Evolutionary conservation across 176 grass and related monocot genomes (phyloP).

Genomic region (Carex kokanica): DNA sequence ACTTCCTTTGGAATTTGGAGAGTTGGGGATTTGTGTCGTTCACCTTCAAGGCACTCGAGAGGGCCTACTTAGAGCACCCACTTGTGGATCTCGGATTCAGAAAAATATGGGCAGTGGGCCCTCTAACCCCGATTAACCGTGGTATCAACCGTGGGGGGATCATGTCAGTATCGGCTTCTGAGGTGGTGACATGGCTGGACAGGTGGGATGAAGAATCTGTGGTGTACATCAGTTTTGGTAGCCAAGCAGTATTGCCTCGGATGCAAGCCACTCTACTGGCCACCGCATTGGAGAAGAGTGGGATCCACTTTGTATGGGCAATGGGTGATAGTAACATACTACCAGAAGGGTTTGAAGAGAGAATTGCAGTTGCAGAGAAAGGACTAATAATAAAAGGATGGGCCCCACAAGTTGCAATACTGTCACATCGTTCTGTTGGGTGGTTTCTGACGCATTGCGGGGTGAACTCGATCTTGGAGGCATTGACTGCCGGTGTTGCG

Average conservation of each 20-base stretch:
- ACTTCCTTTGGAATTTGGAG: constrained; percentile 47
- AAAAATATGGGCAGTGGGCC: constrained; percentile 47
- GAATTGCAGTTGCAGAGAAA: neutral
- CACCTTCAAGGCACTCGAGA: constrained; percentile 42
- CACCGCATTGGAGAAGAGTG: constrained; percentile 8
- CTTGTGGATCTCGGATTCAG: constrained; percentile 36
- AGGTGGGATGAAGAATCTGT: constrained; percentile 37
- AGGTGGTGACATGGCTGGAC: constrained; percentile 48
- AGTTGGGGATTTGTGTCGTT: constrained; percentile 47
- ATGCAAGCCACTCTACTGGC: neutral
- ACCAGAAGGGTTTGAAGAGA: constrained; percentile 30
- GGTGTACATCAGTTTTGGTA: constrained; percentile 61
- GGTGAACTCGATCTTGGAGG: constrained; percentile 39
- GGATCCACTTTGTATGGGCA: constrained; percentile 31
- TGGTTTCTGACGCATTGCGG: constrained; percentile 39
- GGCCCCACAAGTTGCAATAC: constrained; percentile 39
- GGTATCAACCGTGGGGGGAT: constrained; percentile 15
- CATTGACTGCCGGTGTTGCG: constrained; percentile 23
- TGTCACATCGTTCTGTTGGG: constrained; percentile 30
- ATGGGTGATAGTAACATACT: neutral
- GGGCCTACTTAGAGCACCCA: constrained; percentile 31
- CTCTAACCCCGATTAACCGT: constrained; percentile 13
- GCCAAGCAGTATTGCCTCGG: constrained; percentile 27
- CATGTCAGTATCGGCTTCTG: neutral
- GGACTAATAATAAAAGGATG: constrained; percentile 29